Evolutionary conservation across 371 early-diverging fungal genomes (phyloP).

Genomic region (Vairimorpha necatrix): DNA sequence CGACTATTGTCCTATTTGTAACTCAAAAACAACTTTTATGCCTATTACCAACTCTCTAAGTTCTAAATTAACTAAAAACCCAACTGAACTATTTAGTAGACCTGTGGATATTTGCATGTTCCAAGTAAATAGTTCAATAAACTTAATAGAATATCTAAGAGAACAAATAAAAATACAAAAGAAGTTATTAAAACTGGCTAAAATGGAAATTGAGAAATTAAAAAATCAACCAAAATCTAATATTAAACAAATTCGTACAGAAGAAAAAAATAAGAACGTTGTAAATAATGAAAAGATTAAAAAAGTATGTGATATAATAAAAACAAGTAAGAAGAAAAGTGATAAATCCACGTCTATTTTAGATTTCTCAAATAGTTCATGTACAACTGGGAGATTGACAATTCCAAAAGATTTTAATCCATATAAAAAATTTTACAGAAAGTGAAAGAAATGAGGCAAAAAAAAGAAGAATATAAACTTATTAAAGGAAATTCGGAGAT

Average conservation of each 20-base stretch:
- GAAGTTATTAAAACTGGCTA: not conserved
- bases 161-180: not conserved
- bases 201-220: not conserved
- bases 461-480: too few species aligned
- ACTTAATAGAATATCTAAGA: not conserved
- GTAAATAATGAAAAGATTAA: not conserved
- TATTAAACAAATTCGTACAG: not conserved
- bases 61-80: not conserved
- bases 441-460: too few species aligned
- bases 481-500: too few species aligned
- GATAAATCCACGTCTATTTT: not conserved
- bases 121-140: conserved; percentile 12
- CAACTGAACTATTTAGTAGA: conserved; percentile 2
- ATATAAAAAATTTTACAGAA: conserved; percentile 12
- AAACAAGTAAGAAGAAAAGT: not conserved
- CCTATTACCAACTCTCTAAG: not conserved
- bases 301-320: not conserved
- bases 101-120: conserved; percentile 5
- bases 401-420: conserved; percentile 13
- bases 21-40: not conserved
- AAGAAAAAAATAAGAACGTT: not conserved
- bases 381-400: not conserved
- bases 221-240: not conserved
- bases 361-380: conserved; percentile 4
- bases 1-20: not conserved